phyloP scores from a whole-genome alignment of 2,329 filamentous ascomycete species.

The Periglandula ipomoeae region DNA sequence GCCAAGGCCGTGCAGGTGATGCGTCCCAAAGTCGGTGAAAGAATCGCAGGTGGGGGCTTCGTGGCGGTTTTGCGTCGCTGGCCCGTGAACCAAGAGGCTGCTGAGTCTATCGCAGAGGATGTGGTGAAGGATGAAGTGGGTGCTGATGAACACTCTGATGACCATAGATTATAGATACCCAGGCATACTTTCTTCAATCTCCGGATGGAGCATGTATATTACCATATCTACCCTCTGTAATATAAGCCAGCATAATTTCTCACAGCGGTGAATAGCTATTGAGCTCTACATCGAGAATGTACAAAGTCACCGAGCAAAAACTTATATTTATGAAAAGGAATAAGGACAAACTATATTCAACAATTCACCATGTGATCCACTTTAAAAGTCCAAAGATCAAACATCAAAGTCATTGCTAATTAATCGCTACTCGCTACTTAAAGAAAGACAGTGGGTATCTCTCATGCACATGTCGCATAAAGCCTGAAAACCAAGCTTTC shows the following conservation, averaged over 20 bases:
- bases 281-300: too few species aligned
- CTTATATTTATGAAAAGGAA: too few species aligned
- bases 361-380: too few species aligned
- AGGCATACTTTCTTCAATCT: too few species aligned
- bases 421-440: constrained; percentile 8
- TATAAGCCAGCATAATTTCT: too few species aligned
- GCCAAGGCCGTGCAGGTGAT: constrained; percentile 27
- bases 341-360: too few species aligned
- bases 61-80: constrained; percentile 28
- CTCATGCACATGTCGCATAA: constrained; percentile 4
- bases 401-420: constrained; percentile 6
- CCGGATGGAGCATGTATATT: too few species aligned
- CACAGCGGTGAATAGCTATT: too few species aligned
- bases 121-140: not conserved
- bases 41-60: constrained; percentile 31
- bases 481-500: not conserved
- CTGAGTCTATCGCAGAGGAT: constrained; percentile 3
- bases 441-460: constrained; percentile 10
- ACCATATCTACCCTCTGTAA: too few species aligned
- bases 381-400: not conserved
- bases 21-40: constrained; percentile 31
- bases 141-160: not conserved
- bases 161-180: not conserved
- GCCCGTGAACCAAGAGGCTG: constrained; percentile 12
- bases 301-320: too few species aligned